These are phyloP conservation scores for Eucalyptus virginea DNA, from an alignment of 345 rosid species.

Conservation along the genomic window DNA sequence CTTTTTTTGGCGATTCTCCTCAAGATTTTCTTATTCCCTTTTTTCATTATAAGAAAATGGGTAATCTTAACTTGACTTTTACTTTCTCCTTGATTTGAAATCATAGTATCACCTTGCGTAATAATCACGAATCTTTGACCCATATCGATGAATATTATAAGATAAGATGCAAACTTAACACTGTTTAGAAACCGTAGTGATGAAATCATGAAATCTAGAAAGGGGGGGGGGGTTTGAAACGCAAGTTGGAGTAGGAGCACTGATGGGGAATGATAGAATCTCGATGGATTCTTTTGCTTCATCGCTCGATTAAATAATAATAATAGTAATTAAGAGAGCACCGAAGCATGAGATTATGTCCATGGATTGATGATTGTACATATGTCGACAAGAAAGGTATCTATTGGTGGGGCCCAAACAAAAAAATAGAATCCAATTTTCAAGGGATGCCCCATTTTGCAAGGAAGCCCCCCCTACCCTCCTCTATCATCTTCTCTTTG, in stretches of 20 bases:
- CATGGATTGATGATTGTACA: background rate
- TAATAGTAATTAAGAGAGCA: background rate
- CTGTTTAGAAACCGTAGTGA: background rate
- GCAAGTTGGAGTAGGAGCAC: background rate
- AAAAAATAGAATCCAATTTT: slow-evolving; percentile 9
- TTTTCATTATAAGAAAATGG: background rate
- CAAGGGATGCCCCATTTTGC: background rate
- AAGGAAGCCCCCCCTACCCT: background rate
- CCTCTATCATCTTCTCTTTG: background rate
- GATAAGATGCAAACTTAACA: background rate
- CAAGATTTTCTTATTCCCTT: rapidly evolving
- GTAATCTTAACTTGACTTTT: background rate
- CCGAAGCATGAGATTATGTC: background rate
- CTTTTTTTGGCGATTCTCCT: background rate
- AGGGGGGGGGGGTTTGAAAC: background rate
- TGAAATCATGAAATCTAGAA: background rate
- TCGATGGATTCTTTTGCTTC: background rate
- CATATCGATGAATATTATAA: background rate
- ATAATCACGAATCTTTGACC: background rate
- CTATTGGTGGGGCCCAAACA: background rate
- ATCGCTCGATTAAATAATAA: background rate
- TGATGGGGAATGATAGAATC: background rate
- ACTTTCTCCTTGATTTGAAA: background rate
- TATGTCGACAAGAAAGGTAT: slow-evolving; percentile 17
- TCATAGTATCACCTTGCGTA: background rate